Conservation (phyloP, 2,329 filamentous ascomycete species). For the Hypoxylon sp. region DNA sequence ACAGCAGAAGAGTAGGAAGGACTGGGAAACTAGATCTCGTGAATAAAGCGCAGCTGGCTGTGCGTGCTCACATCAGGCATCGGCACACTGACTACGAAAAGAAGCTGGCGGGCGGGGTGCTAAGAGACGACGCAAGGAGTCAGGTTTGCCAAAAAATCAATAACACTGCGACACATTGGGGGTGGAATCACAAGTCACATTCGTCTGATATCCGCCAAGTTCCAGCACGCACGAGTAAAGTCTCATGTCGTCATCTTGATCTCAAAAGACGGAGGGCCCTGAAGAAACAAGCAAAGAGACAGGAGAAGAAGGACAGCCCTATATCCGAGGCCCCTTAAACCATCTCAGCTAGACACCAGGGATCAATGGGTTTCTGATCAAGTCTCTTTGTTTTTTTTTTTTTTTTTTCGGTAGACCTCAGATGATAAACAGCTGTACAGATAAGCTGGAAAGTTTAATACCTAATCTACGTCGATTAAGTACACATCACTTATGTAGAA, state of each 20-base stretch:
- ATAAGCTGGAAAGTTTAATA: too few relatives aligned
- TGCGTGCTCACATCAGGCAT: conserved; percentile 59
- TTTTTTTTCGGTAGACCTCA: too few relatives aligned
- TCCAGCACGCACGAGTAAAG: neutral
- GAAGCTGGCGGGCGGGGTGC: conserved; percentile 40
- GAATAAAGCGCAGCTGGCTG: conserved; percentile 54
- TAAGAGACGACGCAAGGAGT: conserved; percentile 8
- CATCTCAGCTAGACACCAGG: neutral
- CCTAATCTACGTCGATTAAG: too few relatives aligned
- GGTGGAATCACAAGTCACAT: neutral
- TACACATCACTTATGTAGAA: too few relatives aligned
- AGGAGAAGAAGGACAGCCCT: neutral
- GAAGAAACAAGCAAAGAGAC: neutral
- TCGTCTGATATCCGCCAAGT: neutral
- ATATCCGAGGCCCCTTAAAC: neutral
- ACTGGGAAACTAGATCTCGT: conserved; percentile 49
- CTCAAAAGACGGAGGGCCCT: neutral
- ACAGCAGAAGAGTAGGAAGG: conserved; percentile 57
- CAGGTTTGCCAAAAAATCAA: conserved; percentile 2
- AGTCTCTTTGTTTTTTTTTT: too few relatives aligned
- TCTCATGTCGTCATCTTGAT: neutral
- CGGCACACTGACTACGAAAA: conserved; percentile 56
- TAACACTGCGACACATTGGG: conserved; percentile 24
- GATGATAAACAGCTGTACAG: too few relatives aligned
- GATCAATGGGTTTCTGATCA: too few relatives aligned